A percentile compares a stretch with the other conserved stretches of the same genome.
Evolutionary conservation across 2,329 filamentous ascomycete genomes (phyloP).

Genomic region (Xylariaceae sp.): DNA sequence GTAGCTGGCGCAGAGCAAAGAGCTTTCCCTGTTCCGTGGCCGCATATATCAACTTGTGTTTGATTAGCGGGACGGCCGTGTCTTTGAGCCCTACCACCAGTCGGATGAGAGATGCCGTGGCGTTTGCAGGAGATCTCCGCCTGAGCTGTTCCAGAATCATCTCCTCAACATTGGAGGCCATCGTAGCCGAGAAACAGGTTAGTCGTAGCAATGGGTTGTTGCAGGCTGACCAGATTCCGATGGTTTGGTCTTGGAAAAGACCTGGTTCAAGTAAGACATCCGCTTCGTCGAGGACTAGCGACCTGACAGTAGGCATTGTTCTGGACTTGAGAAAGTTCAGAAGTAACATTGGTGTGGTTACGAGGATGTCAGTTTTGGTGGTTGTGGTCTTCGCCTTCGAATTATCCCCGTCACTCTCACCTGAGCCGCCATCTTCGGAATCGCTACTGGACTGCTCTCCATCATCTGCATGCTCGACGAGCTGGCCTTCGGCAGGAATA

Average conservation of each 20-base stretch:
- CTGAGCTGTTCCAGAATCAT: slow-evolving; percentile 63
- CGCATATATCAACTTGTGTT: slow-evolving; percentile 82
- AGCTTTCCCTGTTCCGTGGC: slow-evolving; percentile 92
- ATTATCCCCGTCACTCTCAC: slow-evolving; percentile 30
- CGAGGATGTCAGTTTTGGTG: slow-evolving; percentile 70
- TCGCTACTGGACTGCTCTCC: slow-evolving; percentile 13
- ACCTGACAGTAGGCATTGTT: slow-evolving; percentile 59
- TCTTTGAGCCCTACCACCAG: slow-evolving; percentile 96
- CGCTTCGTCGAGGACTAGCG: slow-evolving; percentile 83
- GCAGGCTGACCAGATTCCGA: slow-evolving; percentile 76
- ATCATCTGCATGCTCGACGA: slow-evolving; percentile 10
- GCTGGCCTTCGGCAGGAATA: slow-evolving; percentile 41
- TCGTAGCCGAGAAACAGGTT: slow-evolving; percentile 92
- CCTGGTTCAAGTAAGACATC: slow-evolving; percentile 82
- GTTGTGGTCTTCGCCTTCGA: slow-evolving; percentile 27
- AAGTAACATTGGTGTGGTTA: slow-evolving; percentile 72
- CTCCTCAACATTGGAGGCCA: slow-evolving; percentile 86
- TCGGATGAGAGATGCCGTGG: slow-evolving; percentile 56
- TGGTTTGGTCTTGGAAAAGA: slow-evolving; percentile 81
- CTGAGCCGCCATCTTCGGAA: slow-evolving; percentile 17
- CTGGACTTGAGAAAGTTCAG: slow-evolving; percentile 60
- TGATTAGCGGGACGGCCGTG: slow-evolving; percentile 85
- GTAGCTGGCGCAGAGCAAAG: slow-evolving; percentile 78
- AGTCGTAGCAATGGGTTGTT: slow-evolving; percentile 61
- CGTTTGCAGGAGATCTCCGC: slow-evolving; percentile 37